Evolutionary conservation across 305 asterid species (phyloP), one percentile per base, ranked within the genome.

Genomic region (Galium porrigens): DNA sequence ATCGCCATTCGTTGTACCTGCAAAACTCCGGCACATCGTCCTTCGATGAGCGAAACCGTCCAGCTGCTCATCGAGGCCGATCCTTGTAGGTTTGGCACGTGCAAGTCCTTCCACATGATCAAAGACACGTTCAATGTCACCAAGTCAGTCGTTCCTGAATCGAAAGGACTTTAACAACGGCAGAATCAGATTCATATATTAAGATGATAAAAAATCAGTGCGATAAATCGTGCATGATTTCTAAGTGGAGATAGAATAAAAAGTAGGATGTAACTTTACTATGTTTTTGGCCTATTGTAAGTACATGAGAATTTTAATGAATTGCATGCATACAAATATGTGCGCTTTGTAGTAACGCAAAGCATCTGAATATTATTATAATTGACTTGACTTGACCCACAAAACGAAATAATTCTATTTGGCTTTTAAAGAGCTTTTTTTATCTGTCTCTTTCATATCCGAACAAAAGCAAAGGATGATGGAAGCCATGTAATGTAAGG

Each of bases 1-100:
- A 75, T 92, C 14, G 96, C 98, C 70, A 76, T 89, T n/a, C 89
- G 83, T 8, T 92, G 96, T 85, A 85, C 96, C 4, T 74, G 84
- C 57, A 76, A 69, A 66, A 75, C 80, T 0, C 94, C 96, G 10
- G 18, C 72, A 0, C 79, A 72, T 0, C 96, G 96, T 5, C 96
- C 94, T 0, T 78, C 84, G 0, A 92, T 92, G 96, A 87, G 69
- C 1, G 95, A 92, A 65, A 95, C 83, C 2, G 94, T 86, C 30
- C 98, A 87, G 58, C 66, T 75, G 58, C 82, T 91, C 39, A 77
- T 82, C 18, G 92, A 91, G 65, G 92, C 88, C 0, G 95, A 84
- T 25, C 96, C 95, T 3, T 86, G 91, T 74, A 80, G 78, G 65
- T 80, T 78, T 59, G 75, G 75, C 29, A 80, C 89, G 15, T 83